These are phyloP conservation scores for Pichia eremophila DNA, from an alignment of 805 yeast genomes.

Conservation along the genomic window DNA sequence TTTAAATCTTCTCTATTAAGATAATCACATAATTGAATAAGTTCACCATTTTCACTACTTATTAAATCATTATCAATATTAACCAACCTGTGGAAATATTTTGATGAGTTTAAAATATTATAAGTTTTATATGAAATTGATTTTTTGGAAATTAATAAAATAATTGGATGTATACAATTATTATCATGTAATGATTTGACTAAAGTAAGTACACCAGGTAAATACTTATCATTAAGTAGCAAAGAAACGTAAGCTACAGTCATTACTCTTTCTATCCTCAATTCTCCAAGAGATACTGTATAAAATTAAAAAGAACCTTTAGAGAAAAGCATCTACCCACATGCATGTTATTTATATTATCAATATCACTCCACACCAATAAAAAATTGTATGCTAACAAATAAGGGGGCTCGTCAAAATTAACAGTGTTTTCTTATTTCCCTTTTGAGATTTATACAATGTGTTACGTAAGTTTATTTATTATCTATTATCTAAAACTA, in stretches of 20 bases:
- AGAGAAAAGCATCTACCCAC: too few species aligned
- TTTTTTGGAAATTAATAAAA: conserved; percentile 17
- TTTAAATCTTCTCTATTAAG: conserved; percentile 24
- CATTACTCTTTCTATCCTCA: neutral
- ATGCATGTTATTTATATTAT: too few species aligned
- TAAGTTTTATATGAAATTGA: conserved; percentile 9
- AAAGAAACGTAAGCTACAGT: conserved; percentile 24
- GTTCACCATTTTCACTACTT: conserved; percentile 12
- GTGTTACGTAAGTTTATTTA: neutral
- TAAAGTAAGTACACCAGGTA: conserved; percentile 30
- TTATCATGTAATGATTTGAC: conserved; percentile 19
- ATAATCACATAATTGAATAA: conserved; percentile 11
- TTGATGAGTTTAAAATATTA: conserved; percentile 6
- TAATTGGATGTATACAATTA: conserved; percentile 13
- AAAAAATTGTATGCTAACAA: too few species aligned
- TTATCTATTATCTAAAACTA: neutral
- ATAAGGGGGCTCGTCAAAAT: too few species aligned
- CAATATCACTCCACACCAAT: too few species aligned
- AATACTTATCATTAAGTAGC: conserved; percentile 25
- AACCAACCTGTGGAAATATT: conserved; percentile 13
- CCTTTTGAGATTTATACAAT: too few species aligned
- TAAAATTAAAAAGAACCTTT: too few species aligned
- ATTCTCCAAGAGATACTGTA: too few species aligned
- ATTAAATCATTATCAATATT: conserved; percentile 18
- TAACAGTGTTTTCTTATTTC: too few species aligned